These are phyloP conservation scores for Wickerhamomyces sp. DNA, from an alignment of 1,139 yeast genomes.

Conservation along the genomic window DNA sequence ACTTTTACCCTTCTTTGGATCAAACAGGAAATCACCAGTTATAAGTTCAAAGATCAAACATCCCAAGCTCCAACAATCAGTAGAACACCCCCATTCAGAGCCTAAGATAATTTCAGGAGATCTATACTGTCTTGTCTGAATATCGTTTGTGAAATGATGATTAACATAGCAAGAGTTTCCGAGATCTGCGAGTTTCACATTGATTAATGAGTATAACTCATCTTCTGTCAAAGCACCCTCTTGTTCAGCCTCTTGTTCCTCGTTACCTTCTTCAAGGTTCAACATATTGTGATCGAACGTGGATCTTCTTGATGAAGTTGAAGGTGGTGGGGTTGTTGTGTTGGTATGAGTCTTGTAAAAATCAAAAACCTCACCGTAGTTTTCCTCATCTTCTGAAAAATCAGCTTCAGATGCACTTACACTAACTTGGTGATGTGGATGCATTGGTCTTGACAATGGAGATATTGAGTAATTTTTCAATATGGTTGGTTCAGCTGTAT, in stretches of 20 bases:
- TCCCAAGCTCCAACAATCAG: slow-evolving; percentile 82
- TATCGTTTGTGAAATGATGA: slow-evolving; percentile 74
- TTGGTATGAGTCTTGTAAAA: slow-evolving; percentile 12
- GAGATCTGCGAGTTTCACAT: slow-evolving; percentile 73
- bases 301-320: slow-evolving; percentile 4
- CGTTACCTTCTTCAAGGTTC: not conserved
- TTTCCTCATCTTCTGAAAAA: slow-evolving; percentile 15
- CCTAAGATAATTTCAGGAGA: slow-evolving; percentile 72
- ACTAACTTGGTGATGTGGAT: not conserved
- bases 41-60: slow-evolving; percentile 76
- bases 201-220: slow-evolving; percentile 27
- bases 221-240: slow-evolving; percentile 6
- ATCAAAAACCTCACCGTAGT: not conserved
- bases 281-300: not conserved
- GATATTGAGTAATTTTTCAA: slow-evolving; percentile 3
- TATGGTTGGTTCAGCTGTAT: slow-evolving; percentile 12
- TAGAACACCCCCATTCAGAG: slow-evolving; percentile 74
- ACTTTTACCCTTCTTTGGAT: slow-evolving; percentile 62
- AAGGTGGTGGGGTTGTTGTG: slow-evolving; percentile 1
- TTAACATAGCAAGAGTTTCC: slow-evolving; percentile 81
- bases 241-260: not conserved
- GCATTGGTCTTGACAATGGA: no score
- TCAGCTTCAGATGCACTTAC: slow-evolving; percentile 17
- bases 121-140: slow-evolving; percentile 82
- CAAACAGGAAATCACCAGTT: slow-evolving; percentile 82